Conservation (phyloP, 139 green algal species). For the Micractinium conductrix region DNA sequence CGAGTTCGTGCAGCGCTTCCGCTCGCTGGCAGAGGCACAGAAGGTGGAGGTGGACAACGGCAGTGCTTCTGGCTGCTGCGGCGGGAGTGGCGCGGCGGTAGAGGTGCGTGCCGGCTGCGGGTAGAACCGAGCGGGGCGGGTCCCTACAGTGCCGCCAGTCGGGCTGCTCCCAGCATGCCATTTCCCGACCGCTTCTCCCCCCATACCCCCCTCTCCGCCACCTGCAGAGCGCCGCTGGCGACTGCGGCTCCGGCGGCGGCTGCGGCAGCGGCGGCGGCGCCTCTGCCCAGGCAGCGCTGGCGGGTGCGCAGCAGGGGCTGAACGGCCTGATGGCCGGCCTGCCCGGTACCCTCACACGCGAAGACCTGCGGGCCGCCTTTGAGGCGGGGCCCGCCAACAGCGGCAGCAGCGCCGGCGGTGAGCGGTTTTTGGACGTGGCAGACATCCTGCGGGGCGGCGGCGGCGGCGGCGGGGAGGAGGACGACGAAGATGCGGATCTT, state of each 20-base stretch:
- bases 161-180: not conserved
- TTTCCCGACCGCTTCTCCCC: not conserved
- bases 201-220: not conserved
- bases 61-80: not conserved
- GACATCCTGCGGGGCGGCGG: not conserved
- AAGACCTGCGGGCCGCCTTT: not conserved
- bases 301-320: not conserved
- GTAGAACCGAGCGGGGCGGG: not conserved
- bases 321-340: slow-evolving; percentile 10
- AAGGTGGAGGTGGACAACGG: not conserved
- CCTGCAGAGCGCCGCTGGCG: not conserved
- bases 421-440: slow-evolving; percentile 23
- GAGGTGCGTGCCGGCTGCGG: not conserved
- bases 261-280: not conserved
- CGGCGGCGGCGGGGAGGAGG: not conserved
- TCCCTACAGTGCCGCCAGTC: not conserved
- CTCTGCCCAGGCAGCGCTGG: not conserved
- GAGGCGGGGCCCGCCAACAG: not conserved
- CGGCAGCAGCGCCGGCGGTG: not conserved
- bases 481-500: slow-evolving; percentile 11
- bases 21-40: not conserved
- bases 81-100: not conserved
- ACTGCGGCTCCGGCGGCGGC: not conserved
- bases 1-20: slow-evolving; percentile 14
- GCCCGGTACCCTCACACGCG: not conserved